phyloP scores from a whole-genome alignment of 2,329 filamentous ascomycete species.

The Eutypella sp. region DNA sequence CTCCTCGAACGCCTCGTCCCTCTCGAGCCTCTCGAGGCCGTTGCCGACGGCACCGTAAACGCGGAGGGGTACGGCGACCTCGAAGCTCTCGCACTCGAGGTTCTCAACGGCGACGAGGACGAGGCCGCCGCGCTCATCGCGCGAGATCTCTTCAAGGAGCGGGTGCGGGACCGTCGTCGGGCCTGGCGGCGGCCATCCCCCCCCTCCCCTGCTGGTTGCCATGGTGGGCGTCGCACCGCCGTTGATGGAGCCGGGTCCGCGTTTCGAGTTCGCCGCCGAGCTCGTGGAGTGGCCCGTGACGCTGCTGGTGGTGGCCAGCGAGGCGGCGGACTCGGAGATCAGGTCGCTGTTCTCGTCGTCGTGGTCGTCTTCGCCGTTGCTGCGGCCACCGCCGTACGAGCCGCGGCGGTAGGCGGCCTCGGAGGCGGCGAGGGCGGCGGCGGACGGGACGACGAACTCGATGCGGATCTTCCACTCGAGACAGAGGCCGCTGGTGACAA shows the following conservation, averaged over 20 bases:
- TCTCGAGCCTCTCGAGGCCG: slow-evolving; percentile 51
- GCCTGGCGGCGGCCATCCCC: slow-evolving; percentile 15
- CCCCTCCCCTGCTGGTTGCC: not conserved
- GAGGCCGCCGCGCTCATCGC: slow-evolving; percentile 70
- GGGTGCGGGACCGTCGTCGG: slow-evolving; percentile 32
- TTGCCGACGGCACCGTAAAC: slow-evolving; percentile 66
- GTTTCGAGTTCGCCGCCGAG: too few relatives aligned
- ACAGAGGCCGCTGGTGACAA: slow-evolving; percentile 82
- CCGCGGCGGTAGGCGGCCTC: slow-evolving; percentile 20
- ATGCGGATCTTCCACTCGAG: slow-evolving; percentile 85
- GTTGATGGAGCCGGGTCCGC: too few relatives aligned
- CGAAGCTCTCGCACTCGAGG: slow-evolving; percentile 81
- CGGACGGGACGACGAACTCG: slow-evolving; percentile 80
- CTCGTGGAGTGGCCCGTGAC: too few relatives aligned
- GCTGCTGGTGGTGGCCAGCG: too few relatives aligned
- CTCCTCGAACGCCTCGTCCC: slow-evolving; percentile 49
- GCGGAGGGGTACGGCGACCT: slow-evolving; percentile 76
- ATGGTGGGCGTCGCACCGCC: too few relatives aligned
- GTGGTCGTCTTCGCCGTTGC: slow-evolving; percentile 20
- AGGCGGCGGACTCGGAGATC: too few relatives aligned
- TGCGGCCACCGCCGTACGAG: slow-evolving; percentile 9
- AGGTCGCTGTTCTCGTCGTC: too few relatives aligned
- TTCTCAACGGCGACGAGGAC: slow-evolving; percentile 74
- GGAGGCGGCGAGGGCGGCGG: slow-evolving; percentile 1
- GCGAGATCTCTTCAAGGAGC: slow-evolving; percentile 73